Conservation (phyloP, 2,329 filamentous ascomycete genomes). For the Colletotrichum phormii region DNA sequence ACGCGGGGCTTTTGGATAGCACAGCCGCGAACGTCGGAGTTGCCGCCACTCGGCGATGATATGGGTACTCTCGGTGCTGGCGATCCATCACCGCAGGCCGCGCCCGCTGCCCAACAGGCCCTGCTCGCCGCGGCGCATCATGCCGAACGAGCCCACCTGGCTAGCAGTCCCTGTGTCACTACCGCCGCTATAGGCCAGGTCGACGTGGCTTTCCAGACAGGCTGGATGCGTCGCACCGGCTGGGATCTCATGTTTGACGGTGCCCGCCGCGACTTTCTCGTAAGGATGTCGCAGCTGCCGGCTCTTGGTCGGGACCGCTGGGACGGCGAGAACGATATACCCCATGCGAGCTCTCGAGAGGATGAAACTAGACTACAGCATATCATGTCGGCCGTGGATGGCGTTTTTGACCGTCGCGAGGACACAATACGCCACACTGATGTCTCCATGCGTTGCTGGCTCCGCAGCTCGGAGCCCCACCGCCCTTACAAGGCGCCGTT, state of each 20-base stretch:
- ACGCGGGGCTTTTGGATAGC: not conserved
- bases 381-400: not conserved
- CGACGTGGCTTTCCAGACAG: not conserved
- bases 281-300: constrained; percentile 1
- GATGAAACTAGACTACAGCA: not conserved
- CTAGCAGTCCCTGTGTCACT: not conserved
- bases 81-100: not conserved
- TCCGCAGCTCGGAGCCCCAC: not conserved
- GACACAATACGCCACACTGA: not conserved
- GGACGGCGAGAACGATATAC: not conserved
- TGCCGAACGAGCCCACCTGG: not conserved
- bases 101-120: not conserved
- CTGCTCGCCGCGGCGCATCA: constrained; percentile 2
- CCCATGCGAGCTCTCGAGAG: not conserved
- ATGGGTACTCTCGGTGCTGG: not conserved
- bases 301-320: not conserved
- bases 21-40: not conserved
- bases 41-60: not conserved
- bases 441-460: constrained; percentile 10
- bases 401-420: not conserved
- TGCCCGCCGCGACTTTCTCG: not conserved
- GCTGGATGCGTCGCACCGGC: constrained; percentile 3
- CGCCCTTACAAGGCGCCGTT: constrained; percentile 8
- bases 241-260: constrained; percentile 2
- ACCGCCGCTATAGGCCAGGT: not conserved